These are phyloP conservation scores for Nannizziopsis barbatae DNA, from an alignment of 2,329 filamentous ascomycete species.

Conservation along the genomic window DNA sequence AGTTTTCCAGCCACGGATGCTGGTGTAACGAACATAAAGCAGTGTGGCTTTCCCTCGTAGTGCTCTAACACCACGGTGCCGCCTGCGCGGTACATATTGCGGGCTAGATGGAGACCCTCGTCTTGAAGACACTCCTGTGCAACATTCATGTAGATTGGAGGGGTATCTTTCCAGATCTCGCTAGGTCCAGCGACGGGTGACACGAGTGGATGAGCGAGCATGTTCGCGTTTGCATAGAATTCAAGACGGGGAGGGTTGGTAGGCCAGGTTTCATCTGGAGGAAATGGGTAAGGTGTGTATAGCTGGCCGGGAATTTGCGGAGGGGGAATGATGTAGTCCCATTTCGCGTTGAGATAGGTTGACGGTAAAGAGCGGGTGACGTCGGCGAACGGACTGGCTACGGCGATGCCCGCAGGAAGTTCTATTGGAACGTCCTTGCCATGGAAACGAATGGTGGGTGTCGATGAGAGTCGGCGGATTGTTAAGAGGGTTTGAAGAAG, in stretches of 20 bases:
- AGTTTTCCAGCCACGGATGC: conserved; percentile 37
- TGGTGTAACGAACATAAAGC: conserved; percentile 47
- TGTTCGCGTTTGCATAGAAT: conserved; percentile 31
- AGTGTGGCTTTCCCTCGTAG: conserved; percentile 39
- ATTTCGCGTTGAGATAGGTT: conserved; percentile 26
- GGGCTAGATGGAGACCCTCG: conserved; percentile 31
- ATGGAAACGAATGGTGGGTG: conserved; percentile 29
- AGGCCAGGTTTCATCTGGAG: conserved; percentile 33
- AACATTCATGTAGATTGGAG: conserved; percentile 32
- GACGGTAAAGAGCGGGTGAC: conserved; percentile 35
- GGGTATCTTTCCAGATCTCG: conserved; percentile 32
- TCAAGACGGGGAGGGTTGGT: conserved; percentile 33
- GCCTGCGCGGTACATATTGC: conserved; percentile 31
- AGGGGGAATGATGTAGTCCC: conserved; percentile 32
- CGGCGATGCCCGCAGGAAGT: conserved; percentile 32
- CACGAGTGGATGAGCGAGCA: conserved; percentile 32
- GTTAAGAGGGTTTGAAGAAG: conserved; percentile 36
- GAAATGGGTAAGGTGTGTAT: conserved; percentile 22
- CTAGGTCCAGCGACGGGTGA: conserved; percentile 29
- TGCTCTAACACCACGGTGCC: conserved; percentile 30
- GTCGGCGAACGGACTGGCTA: conserved; percentile 35
- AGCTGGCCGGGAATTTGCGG: conserved; percentile 17
- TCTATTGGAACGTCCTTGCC: conserved; percentile 31
- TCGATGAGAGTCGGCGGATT: conserved; percentile 24
- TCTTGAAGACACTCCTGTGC: conserved; percentile 36